Evolutionary conservation across 805 yeast species (phyloP).

Genomic region (Wickerhamiella bombiphila): DNA sequence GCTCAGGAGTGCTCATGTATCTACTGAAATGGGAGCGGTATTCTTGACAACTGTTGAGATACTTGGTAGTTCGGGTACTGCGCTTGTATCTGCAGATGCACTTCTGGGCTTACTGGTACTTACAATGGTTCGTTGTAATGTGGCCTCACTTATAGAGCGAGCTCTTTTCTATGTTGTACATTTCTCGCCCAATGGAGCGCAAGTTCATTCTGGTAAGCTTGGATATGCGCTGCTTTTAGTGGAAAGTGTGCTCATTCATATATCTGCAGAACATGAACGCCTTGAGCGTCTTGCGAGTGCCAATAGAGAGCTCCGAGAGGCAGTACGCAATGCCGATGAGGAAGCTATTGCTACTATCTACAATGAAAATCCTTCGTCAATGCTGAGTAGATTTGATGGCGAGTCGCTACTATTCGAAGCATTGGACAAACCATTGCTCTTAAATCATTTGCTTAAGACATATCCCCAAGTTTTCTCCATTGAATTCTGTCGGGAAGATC

Average conservation of each 20-base stretch:
- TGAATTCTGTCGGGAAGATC: slow-evolving; percentile 56
- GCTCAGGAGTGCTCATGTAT: slow-evolving; percentile 22
- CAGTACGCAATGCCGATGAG: slow-evolving; percentile 22
- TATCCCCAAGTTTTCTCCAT: slow-evolving; percentile 33
- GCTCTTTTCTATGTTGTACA: slow-evolving; percentile 53
- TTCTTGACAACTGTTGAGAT: slow-evolving; percentile 38
- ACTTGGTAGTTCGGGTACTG: slow-evolving; percentile 23
- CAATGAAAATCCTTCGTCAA: slow-evolving; percentile 20
- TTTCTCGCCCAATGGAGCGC: slow-evolving; percentile 28
- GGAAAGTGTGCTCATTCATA: slow-evolving; percentile 63
- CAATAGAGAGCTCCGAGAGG: slow-evolving; percentile 42
- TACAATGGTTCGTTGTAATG: slow-evolving; percentile 46
- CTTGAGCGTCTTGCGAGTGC: slow-evolving; percentile 30
- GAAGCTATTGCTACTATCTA: slow-evolving; percentile 1
- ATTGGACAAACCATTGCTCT: slow-evolving; percentile 33
- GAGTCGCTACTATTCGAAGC: slow-evolving; percentile 60
- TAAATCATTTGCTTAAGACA: slow-evolving; percentile 30
- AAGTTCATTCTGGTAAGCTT: slow-evolving; percentile 7
- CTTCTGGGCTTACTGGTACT: slow-evolving; percentile 57
- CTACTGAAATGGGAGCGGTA: slow-evolving; percentile 20
- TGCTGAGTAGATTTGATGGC: slow-evolving; percentile 31
- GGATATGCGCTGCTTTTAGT: slow-evolving; percentile 63
- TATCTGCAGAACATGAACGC: slow-evolving; percentile 30
- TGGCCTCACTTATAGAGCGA: slow-evolving; percentile 34
- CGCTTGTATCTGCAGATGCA: slow-evolving; percentile 61